phyloP scores from a whole-genome alignment of 179 eudicot species.

The Kewa caespitosa region DNA sequence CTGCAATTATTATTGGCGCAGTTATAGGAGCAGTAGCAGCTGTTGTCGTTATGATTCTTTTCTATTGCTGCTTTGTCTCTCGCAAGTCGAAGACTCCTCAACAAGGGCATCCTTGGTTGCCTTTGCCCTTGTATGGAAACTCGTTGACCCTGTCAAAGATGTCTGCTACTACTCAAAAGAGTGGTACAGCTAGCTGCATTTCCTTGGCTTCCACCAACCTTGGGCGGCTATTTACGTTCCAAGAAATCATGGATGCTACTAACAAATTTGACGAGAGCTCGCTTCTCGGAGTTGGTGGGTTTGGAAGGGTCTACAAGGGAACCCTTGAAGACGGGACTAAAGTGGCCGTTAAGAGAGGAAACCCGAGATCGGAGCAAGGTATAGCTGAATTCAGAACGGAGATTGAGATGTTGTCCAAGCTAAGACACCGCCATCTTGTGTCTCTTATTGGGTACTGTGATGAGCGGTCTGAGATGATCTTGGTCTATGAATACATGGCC shows the following conservation, averaged over 20 bases:
- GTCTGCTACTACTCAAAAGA: slow-evolving; percentile 65
- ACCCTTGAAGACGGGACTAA: slow-evolving; percentile 73
- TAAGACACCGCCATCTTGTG: slow-evolving; percentile 87
- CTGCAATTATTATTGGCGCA: slow-evolving; percentile 38
- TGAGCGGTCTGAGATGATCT: slow-evolving; percentile 87
- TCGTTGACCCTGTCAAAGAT: slow-evolving; percentile 61
- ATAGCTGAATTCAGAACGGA: slow-evolving; percentile 84
- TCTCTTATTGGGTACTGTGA: slow-evolving; percentile 91
- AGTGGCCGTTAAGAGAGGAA: slow-evolving; percentile 89
- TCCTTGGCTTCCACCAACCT: slow-evolving; percentile 64
- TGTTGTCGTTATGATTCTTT: slow-evolving; percentile 36
- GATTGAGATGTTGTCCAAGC: slow-evolving; percentile 88
- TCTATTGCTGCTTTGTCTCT: slow-evolving; percentile 47
- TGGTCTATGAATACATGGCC: slow-evolving; percentile 91
- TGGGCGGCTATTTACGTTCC: slow-evolving; percentile 75
- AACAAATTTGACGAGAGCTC: slow-evolving; percentile 75
- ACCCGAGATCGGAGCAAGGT: slow-evolving; percentile 89
- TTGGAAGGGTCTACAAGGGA: slow-evolving; percentile 87
- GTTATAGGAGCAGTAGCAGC: slow-evolving; percentile 45
- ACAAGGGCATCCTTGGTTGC: slow-evolving; percentile 64
- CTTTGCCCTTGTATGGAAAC: slow-evolving; percentile 67
- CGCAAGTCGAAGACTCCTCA: slow-evolving; percentile 42
- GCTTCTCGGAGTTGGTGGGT: slow-evolving; percentile 90
- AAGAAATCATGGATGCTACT: slow-evolving; percentile 82
- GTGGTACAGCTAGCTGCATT: slow-evolving; percentile 77